Conservation (phyloP, 78 protist species). For the Dictyostelium citrinum region DNA sequence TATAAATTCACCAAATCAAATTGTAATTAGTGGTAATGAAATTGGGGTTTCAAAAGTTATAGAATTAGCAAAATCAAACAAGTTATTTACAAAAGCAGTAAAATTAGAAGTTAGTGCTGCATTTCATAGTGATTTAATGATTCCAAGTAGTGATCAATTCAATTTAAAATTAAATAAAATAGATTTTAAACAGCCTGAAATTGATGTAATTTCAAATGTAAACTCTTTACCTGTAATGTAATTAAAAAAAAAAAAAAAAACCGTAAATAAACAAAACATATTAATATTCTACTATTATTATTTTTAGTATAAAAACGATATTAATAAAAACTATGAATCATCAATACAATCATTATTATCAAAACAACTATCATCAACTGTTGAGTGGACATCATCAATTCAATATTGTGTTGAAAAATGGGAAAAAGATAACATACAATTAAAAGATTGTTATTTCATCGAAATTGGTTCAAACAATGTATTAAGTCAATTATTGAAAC, state of each 20-base stretch:
- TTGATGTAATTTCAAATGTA: slow-evolving; percentile 49
- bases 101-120: slow-evolving; percentile 59
- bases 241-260: too few species aligned
- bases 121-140: slow-evolving; percentile 43
- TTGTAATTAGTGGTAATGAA: slow-evolving; percentile 62
- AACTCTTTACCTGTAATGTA: slow-evolving; percentile 17
- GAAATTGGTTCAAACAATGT: slow-evolving; percentile 55
- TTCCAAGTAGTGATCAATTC: not conserved
- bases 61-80: not conserved
- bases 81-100: not conserved
- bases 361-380: slow-evolving; percentile 27
- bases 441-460: slow-evolving; percentile 7
- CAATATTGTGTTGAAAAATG: slow-evolving; percentile 45
- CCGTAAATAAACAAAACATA: not conserved
- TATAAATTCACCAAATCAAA: slow-evolving; percentile 56
- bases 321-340: not conserved
- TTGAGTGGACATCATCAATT: slow-evolving; percentile 26
- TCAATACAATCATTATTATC: slow-evolving; percentile 13
- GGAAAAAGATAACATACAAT: not conserved
- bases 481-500: slow-evolving; percentile 24
- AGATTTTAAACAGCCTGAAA: not conserved
- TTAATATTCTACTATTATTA: not conserved
- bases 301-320: not conserved
- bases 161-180: not conserved
- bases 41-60: slow-evolving; percentile 7